Evolutionary conservation across 2,329 filamentous ascomycete genomes (phyloP), one percentile per base, ranked within the genome.

Genomic region (Aspergillus texensis): DNA sequence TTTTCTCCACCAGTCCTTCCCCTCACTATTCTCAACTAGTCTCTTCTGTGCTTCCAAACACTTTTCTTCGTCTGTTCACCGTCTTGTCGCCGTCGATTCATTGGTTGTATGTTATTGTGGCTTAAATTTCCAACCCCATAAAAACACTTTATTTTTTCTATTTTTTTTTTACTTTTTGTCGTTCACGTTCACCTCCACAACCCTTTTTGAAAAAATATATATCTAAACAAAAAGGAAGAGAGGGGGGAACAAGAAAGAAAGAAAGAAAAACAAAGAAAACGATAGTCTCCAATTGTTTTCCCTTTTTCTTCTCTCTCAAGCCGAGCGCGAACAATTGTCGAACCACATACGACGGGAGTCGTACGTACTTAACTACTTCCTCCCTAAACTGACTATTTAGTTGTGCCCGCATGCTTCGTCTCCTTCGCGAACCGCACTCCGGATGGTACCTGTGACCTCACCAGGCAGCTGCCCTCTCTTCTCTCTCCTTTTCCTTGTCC

Each of bases 401-500:
- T 19, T 41, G 39, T 54, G 48, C 62, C 63, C 68, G 65, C 67
- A 70, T 69, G 68, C 67, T 64, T 64, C 67, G 58, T 58, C 58
- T 64, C 55, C 36, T 62, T 63, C 62, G 63, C 58, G 52, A 64
- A 62, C 58, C 67, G 67, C 66, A 28, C 52, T 55, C 52, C 34
- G 52, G 52, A 73, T 72, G 71, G 70, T 71, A 67, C 70, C 69
- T 74, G 73, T 74, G 74, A 73, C 68, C 66, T 70, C 63, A 65
- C 71, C 66, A 73, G 73, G 70, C 75, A 76, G 73, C 73, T 75
- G 74, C 72, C 28, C 26, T 70, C 71, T 72, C 70, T 70, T 60
- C 54, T 59, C 58, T 54, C 62, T 63, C 65, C 62, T 55, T 63
- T 65, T 63, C 64, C 58, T 67, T 60, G 66, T 68, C 73, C 16